Percentiles rank a stretch among this genome's conserved stretches.
Evolutionary conservation across 2,329 filamentous ascomycete genomes (phyloP).

Genomic region (Colletotrichum sp.): DNA sequence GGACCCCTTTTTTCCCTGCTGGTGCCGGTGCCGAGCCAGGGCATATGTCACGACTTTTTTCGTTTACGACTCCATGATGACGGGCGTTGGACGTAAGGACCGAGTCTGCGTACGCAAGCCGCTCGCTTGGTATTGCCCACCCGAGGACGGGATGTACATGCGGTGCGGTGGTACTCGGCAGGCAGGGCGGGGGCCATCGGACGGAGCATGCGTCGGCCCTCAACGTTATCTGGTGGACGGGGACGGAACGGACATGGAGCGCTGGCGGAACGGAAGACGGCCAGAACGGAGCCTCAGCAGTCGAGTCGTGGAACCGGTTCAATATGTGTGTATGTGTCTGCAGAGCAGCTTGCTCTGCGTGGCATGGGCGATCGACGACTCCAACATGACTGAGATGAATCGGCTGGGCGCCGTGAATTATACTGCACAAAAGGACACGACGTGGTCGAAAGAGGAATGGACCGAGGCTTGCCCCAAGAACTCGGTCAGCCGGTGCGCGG

Average conservation of each 20-base stretch:
- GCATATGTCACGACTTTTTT: background rate
- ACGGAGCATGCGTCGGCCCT: background rate
- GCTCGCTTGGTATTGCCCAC: background rate
- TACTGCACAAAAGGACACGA: background rate
- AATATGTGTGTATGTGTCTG: background rate
- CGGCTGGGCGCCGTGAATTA: background rate
- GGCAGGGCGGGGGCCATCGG: background rate
- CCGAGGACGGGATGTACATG: background rate
- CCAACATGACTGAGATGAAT: background rate
- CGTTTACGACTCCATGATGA: slow-evolving; percentile 1
- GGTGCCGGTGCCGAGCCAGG: background rate
- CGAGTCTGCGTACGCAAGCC: background rate
- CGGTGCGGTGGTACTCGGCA: background rate
- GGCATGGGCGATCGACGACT: background rate
- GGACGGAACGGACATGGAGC: background rate
- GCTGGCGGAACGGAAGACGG: background rate
- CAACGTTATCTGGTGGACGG: background rate
- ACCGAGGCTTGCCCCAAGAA: background rate
- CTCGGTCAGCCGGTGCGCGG: background rate
- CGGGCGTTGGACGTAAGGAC: background rate
- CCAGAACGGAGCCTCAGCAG: background rate
- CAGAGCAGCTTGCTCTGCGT: background rate
- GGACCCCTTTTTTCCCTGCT: background rate
- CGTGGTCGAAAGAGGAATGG: background rate
- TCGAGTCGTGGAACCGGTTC: background rate